Conservation (phyloP, 2,329 filamentous ascomycete genomes). For the Penicillium sp. region DNA sequence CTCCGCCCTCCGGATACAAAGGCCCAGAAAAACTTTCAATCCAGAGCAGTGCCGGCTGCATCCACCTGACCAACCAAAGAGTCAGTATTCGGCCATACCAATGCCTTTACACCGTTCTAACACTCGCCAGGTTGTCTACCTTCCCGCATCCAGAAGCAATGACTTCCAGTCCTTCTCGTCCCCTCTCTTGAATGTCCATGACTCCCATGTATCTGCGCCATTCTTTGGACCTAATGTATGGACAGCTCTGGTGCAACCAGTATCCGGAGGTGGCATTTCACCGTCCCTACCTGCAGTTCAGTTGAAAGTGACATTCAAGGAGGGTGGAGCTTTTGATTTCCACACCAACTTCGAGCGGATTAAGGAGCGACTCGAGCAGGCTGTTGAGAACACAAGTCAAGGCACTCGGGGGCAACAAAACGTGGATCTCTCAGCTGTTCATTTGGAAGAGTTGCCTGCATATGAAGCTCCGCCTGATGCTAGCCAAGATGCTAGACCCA, state of each 20-base stretch:
- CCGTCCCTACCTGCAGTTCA: slow-evolving; percentile 63
- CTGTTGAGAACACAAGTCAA: slow-evolving; percentile 50
- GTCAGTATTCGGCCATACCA: slow-evolving; percentile 44
- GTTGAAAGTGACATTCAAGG: slow-evolving; percentile 79
- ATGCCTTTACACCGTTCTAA: slow-evolving; percentile 7
- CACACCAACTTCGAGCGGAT: slow-evolving; percentile 72
- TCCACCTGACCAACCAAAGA: slow-evolving; percentile 76
- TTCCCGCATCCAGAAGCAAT: slow-evolving; percentile 60
- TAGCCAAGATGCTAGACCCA: slow-evolving; percentile 2
- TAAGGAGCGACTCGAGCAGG: slow-evolving; percentile 73
- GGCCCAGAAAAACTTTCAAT: slow-evolving; percentile 57
- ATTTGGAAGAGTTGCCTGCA: slow-evolving; percentile 77
- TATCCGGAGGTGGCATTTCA: slow-evolving; percentile 74
- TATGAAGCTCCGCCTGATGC: slow-evolving; percentile 59
- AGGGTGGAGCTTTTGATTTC: slow-evolving; percentile 91
- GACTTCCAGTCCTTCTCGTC: slow-evolving; percentile 78
- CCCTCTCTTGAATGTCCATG: slow-evolving; percentile 76
- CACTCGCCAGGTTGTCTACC: slow-evolving; percentile 66
- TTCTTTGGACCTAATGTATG: slow-evolving; percentile 92
- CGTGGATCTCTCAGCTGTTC: slow-evolving; percentile 56
- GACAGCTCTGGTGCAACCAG: slow-evolving; percentile 70
- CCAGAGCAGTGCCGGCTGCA: slow-evolving; percentile 64
- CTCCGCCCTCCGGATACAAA: slow-evolving; percentile 58
- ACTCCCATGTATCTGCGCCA: slow-evolving; percentile 75
- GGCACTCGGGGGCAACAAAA: slow-evolving; percentile 37